These are phyloP conservation scores for Candida ponderosae DNA, from an alignment of 805 yeast species.

Conservation along the genomic window DNA sequence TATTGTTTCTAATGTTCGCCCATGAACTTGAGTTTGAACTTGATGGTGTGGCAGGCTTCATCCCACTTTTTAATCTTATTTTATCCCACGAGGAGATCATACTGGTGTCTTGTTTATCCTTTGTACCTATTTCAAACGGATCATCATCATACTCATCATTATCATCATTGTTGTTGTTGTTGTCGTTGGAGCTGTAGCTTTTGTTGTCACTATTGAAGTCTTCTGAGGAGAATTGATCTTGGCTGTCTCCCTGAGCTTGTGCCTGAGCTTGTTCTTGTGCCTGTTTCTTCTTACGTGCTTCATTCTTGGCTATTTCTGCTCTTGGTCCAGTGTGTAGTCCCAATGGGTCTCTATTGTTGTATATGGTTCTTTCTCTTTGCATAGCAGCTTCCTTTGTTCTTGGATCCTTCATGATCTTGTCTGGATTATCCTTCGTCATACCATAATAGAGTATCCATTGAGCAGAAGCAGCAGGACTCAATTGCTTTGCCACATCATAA, in stretches of 20 bases:
- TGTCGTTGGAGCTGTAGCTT: neutral
- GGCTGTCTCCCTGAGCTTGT: conserved; percentile 1
- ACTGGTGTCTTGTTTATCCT: neutral
- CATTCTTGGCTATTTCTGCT: conserved; percentile 9
- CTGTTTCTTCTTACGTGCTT: neutral
- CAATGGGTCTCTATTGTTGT: conserved; percentile 29
- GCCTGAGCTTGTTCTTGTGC: conserved; percentile 5
- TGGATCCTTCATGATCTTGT: conserved; percentile 50
- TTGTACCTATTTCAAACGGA: conserved; percentile 12
- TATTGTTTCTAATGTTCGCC: neutral
- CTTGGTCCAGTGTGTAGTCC: conserved; percentile 28
- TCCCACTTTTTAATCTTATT: conserved; percentile 23
- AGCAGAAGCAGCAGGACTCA: conserved; percentile 25
- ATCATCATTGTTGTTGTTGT: neutral
- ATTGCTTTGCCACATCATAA: conserved; percentile 19
- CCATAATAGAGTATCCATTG: conserved; percentile 47
- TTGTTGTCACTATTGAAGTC: too few relatives aligned
- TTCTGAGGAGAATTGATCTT: neutral
- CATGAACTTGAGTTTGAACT: neutral
- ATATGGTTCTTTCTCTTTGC: conserved; percentile 16
- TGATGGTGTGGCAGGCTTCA: neutral
- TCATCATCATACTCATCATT: conserved; percentile 11
- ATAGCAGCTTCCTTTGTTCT: conserved; percentile 25
- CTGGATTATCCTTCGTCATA: conserved; percentile 42
- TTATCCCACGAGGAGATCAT: conserved; percentile 29